Evolutionary conservation across 176 grass and related monocot species (phyloP), one percentile per base, ranked within the genome.

Genomic region (Pontederia crassipes): DNA sequence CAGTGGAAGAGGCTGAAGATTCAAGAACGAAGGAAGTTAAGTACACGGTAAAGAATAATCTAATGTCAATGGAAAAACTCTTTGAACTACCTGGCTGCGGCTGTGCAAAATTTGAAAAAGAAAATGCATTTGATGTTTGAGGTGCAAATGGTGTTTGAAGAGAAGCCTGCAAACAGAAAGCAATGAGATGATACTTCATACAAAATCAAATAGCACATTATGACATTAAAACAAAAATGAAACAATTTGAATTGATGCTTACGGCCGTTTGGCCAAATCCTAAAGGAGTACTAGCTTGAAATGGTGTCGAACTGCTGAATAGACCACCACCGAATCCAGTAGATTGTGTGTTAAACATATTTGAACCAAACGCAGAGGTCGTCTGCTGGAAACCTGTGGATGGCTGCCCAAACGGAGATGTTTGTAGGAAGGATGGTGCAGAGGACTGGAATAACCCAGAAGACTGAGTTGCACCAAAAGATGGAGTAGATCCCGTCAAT

Each of bases 381-480:
- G 49, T 74, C 61, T 65, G 65, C 55, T 75, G 59, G 66, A 80
- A 89, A n/a, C 78, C 78, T 29, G 69, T 55, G 40, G 65, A 70
- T 61, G 79, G 69, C 61, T 82, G 79, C 49, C 64, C 70, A 57
- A 83, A 83, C 15, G 62, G 63, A 1, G 80, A 69, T 18, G 59
- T 72, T 65, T 74, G 80, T 29, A 17, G 46, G 67, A 80, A 85
- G 18, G 83, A 40, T 49, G 79, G 61, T 61, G 68, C 15, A 35
- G 83, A 67, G 14, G 89, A 65, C 46, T 67, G 64, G 75, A 90
- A 85, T 28, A 85, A 51, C 55, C 86, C 86, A 35, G 75, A 78
- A 64, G 91, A 62, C 76, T 85, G 92, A 78, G 87, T 85, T 62
- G 66, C 58, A 65, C 53, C 73, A 62, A 89, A 89, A 62, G 73